Evolutionary conservation across 306 rosid species (phyloP).

Genomic region (Bauhinia variegata): DNA sequence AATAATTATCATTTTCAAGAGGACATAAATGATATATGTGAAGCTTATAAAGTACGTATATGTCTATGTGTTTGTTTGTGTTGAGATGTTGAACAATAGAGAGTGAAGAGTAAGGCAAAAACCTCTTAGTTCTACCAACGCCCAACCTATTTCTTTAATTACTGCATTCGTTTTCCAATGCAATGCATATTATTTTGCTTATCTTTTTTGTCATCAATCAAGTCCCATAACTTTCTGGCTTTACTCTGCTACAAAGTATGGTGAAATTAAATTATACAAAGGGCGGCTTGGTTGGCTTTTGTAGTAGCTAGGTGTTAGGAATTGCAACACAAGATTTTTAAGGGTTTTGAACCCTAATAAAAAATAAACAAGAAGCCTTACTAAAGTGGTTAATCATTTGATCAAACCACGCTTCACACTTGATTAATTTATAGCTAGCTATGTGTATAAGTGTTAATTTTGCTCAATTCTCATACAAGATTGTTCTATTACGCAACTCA

Average conservation of each 20-base stretch:
- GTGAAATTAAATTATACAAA: conserved; percentile 10
- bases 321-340: too few relatives aligned
- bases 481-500: too few relatives aligned
- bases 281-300: neutral
- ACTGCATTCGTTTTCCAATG: conserved; percentile 44
- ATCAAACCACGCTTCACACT: too few relatives aligned
- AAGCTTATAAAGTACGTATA: neutral
- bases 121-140: conserved; percentile 35
- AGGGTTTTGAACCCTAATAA: too few relatives aligned
- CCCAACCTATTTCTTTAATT: conserved; percentile 45
- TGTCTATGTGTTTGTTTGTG: neutral
- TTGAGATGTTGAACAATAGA: neutral
- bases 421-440: too few relatives aligned
- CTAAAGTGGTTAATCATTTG: too few relatives aligned
- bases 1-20: too few relatives aligned
- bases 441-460: too few relatives aligned
- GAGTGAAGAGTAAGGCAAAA: neutral
- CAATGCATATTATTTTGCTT: conserved; percentile 23
- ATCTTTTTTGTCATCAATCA: conserved; percentile 26
- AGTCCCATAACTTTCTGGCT: conserved; percentile 43
- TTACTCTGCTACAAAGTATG: conserved; percentile 29
- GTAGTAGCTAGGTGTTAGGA: too few relatives aligned
- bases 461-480: too few relatives aligned
- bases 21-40: conserved; percentile 6
- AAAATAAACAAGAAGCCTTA: too few relatives aligned